A percentile compares a stretch with the other conserved stretches of the same genome.
phyloP scores from a whole-genome alignment of 2,329 filamentous ascomycete species.

The Ilyonectria mors-panacis region DNA sequence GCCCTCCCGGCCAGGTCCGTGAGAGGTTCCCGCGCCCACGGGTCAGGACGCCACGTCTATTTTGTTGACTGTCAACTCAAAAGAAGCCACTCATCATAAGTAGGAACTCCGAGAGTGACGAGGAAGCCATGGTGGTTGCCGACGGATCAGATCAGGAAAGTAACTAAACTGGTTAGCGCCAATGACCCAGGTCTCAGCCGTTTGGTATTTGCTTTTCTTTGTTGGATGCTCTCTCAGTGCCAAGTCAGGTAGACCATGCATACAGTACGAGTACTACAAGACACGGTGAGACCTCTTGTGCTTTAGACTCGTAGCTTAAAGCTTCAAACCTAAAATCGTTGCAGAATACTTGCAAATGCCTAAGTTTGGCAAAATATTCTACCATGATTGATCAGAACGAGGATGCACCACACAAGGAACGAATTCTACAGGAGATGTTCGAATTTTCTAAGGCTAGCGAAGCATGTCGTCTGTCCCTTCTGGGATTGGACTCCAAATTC shows the following conservation, averaged over 20 bases:
- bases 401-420: no score
- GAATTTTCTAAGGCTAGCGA: background rate
- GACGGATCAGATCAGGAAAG: background rate
- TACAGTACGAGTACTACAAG: background rate
- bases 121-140: background rate
- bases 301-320: background rate
- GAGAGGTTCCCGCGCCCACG: background rate
- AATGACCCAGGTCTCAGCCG: background rate
- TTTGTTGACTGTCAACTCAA: background rate
- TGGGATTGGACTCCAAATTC: background rate
- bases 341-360: background rate
- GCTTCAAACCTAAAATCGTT: background rate
- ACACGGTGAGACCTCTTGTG: background rate
- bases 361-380: background rate
- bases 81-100: background rate
- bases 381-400: background rate
- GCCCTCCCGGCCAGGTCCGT: background rate
- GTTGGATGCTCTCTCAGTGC: no score
- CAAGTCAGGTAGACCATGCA: background rate
- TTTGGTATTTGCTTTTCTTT: background rate
- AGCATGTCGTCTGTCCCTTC: background rate
- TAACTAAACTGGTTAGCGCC: background rate
- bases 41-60: background rate
- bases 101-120: background rate
- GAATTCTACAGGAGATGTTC: no score